Conservation (phyloP, 495 filamentous ascomycete genomes). For the Neurospora tetraspora region DNA sequence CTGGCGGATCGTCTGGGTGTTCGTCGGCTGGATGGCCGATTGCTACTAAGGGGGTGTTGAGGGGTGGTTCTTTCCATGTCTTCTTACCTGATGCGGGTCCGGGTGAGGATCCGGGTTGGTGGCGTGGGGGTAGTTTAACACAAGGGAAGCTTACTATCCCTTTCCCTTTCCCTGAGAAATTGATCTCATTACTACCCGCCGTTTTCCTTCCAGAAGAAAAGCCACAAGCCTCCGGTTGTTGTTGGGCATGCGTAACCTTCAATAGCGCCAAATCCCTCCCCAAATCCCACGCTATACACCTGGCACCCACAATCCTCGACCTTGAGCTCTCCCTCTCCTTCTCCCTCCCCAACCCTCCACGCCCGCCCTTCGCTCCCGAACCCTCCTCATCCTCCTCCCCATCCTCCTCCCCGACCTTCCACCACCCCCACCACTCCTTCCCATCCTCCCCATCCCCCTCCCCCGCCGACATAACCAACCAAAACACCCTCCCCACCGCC, state of each 20-base stretch:
- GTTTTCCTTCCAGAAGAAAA: no score
- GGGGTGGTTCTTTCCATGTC: background rate
- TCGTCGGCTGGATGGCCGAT: conserved; percentile 37
- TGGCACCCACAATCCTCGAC: conserved; percentile 19
- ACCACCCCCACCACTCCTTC: no score
- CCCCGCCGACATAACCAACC: background rate
- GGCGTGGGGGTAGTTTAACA: background rate
- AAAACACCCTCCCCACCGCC: background rate
- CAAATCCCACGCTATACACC: conserved; percentile 28
- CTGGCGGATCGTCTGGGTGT: conserved; percentile 19
- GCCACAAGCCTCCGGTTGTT: no score
- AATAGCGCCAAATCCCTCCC: conserved; percentile 33
- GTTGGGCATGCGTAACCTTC: conserved; percentile 19
- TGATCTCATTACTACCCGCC: no score
- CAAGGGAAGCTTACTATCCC: background rate
- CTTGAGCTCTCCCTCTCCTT: background rate
- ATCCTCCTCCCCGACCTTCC: background rate
- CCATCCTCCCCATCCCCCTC: background rate
- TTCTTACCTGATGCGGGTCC: background rate
- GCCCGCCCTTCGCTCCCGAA: background rate
- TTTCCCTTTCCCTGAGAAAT: no score
- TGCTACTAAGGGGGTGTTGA: conserved; percentile 13
- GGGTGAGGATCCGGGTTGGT: no score
- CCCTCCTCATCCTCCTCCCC: background rate
- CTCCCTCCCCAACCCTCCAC: background rate